phyloP scores from a whole-genome alignment of 345 rosid genomes.

The Gossypium mustelinum region DNA sequence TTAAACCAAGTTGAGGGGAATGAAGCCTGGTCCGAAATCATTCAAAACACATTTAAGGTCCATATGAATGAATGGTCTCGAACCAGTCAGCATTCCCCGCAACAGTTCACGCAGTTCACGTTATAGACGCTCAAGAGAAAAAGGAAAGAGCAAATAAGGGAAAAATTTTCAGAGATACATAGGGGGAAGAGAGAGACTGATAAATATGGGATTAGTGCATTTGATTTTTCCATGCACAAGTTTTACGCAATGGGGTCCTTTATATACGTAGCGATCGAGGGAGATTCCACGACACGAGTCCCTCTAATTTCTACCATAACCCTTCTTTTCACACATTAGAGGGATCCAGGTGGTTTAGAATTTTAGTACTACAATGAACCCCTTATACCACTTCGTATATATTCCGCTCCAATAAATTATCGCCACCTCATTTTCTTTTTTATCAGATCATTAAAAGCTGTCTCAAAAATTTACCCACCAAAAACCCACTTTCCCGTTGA shows the following conservation, averaged over 20 bases:
- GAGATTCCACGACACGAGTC: background rate
- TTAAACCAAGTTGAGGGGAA: conserved; percentile 65
- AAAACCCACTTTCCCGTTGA: too few species aligned
- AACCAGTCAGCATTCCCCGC: conserved; percentile 81
- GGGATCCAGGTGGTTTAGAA: background rate
- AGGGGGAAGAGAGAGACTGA: background rate
- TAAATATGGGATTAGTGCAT: background rate
- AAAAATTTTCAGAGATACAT: background rate
- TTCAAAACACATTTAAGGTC: conserved; percentile 15
- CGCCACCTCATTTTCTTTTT: too few species aligned
- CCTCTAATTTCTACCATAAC: conserved; percentile 37
- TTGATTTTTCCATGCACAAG: conserved; percentile 33
- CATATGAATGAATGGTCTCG: conserved; percentile 58
- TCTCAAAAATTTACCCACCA: too few species aligned
- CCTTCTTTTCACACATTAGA: conserved; percentile 31
- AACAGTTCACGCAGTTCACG: conserved; percentile 43
- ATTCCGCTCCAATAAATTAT: too few species aligned
- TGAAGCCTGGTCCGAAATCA: conserved; percentile 98
- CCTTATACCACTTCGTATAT: too few species aligned
- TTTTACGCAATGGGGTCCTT: conserved; percentile 23
- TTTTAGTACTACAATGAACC: too few species aligned
- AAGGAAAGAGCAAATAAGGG: background rate
- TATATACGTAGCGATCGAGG: conserved; percentile 21
- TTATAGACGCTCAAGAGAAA: conserved; percentile 11
- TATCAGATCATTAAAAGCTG: too few species aligned